These are phyloP conservation scores for Bidens hawaiensis DNA, from an alignment of 140 eudicot species.

Conservation along the genomic window DNA sequence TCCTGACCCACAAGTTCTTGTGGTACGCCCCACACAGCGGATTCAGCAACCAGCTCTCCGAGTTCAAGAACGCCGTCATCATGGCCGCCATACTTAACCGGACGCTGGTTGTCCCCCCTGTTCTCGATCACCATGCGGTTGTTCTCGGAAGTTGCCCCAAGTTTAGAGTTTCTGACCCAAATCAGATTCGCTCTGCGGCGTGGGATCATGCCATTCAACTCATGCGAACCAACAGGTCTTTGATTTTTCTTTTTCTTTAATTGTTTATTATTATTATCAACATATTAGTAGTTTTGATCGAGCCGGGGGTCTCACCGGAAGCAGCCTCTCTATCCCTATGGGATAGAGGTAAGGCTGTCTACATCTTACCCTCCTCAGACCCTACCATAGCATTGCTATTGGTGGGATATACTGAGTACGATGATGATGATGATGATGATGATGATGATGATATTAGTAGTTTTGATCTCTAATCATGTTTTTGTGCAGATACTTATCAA, in stretches of 20 bases:
- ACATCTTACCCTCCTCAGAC: no score
- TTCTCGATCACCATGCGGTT: conserved; percentile 95
- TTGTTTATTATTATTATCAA: not conserved
- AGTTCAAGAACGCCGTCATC: conserved; percentile 73
- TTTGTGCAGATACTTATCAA: conserved; percentile 79
- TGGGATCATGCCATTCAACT: conserved; percentile 80
- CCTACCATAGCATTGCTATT: no score
- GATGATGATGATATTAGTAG: no score
- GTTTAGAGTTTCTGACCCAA: conserved; percentile 70
- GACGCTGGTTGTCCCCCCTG: conserved; percentile 83
- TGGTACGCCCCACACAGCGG: conserved; percentile 99
- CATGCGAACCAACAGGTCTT: conserved; percentile 45
- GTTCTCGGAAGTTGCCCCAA: conserved; percentile 97
- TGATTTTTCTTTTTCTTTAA: not conserved
- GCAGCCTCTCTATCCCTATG: no score
- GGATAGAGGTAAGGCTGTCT: no score
- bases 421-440: no score
- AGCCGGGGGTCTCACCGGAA: no score
- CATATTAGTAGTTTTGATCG: not conserved
- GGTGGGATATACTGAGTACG: no score
- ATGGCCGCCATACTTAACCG: conserved; percentile 75
- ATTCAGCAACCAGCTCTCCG: conserved; percentile 96
- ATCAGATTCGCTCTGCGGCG: conserved; percentile 50
- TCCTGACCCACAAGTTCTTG: conserved; percentile 55
- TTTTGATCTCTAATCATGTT: conserved; percentile 3